Evolutionary conservation across 495 filamentous ascomycete species (phyloP).

Genomic region (Lepidopterella palustris): DNA sequence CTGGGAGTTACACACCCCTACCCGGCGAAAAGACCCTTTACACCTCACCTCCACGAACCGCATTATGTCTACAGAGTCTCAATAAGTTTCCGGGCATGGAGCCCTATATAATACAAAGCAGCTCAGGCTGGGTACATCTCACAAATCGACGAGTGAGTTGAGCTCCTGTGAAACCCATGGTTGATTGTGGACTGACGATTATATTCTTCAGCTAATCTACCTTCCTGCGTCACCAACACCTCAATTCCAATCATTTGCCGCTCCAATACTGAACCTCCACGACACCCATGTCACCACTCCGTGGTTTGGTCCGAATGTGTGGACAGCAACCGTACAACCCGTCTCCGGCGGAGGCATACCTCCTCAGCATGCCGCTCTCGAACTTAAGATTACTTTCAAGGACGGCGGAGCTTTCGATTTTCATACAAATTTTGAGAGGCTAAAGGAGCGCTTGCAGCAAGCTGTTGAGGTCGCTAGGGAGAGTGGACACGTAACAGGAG

Average conservation of each 20-base stretch:
- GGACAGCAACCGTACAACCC: constrained; percentile 72
- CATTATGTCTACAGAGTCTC: constrained; percentile 55
- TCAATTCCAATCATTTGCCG: constrained; percentile 78
- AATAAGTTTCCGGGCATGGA: constrained; percentile 52
- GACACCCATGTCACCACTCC: constrained; percentile 88
- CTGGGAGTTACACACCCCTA: constrained; percentile 59
- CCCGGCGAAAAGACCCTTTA: constrained; percentile 64
- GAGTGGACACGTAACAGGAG: constrained; percentile 34
- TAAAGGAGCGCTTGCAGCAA: constrained; percentile 76
- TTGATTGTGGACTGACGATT: constrained; percentile 11
- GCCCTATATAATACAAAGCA: constrained; percentile 51
- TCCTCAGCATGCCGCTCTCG: constrained; percentile 60
- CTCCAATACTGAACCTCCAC: constrained; percentile 74
- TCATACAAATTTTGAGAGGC: constrained; percentile 70
- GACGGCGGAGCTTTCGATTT: constrained; percentile 95
- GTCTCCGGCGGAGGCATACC: constrained; percentile 82
- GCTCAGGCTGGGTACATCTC: constrained; percentile 62
- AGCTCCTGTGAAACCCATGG: neutral
- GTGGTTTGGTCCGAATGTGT: constrained; percentile 94
- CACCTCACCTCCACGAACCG: constrained; percentile 65
- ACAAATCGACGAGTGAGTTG: constrained; percentile 78
- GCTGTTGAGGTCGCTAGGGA: constrained; percentile 64
- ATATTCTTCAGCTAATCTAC: constrained; percentile 65
- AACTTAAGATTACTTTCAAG: constrained; percentile 80
- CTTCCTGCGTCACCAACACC: constrained; percentile 65